Base-by-base conservation (phyloP, 2,329 filamentous ascomycete genomes). In the Arthrobotrys pseudoclavata region DNA sequence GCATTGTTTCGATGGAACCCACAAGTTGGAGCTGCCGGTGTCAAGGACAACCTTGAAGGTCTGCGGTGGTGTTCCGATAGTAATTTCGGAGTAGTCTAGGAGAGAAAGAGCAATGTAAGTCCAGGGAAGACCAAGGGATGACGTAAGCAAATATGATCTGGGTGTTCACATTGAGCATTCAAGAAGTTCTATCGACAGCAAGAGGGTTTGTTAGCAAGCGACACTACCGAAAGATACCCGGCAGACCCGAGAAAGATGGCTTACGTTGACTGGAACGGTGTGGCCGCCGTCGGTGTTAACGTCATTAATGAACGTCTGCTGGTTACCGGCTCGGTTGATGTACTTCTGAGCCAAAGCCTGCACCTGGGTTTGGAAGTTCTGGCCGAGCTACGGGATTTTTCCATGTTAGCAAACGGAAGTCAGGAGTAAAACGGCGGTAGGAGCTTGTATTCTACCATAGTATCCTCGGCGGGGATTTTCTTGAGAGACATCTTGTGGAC, bases 31-130 rank as follows among this genome's bases (percentile, higher is more conserved):
- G 88, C 94, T 97, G 82, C 96, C 96, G 29, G 96, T 99, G 85
- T 99, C 96, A 80, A 99, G 91, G 80, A 99, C 92, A 81, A 99
- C 96, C 89, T 99, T 99, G 90, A 99, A 99, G 81, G 86, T 88
- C 87, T 99, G 96, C 37, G 96, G 91, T 80, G 96, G 96, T 60
- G 91, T 95, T 80, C 96, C 96, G 84, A 99, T 89, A 81, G 90
- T 89, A 84, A 99, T 97, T 85, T 97, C 94, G 81, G 95, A 96
- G 89, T 97, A 99, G 88, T 99, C 94, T 96, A 80, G 37, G 50
- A 55, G 29, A 26, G 52, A 47, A 42, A 42, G 12, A 67, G 7
- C n/a, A 53, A 20, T 45, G 60, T 70, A 18, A 76, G 62, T 37
- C 37, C 18, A 42, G n/a, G n/a, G 22, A 52, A 47, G 48, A 74